Evolutionary conservation across 495 filamentous ascomycete species (phyloP).

Genomic region (Aspergillus funiculosus): DNA sequence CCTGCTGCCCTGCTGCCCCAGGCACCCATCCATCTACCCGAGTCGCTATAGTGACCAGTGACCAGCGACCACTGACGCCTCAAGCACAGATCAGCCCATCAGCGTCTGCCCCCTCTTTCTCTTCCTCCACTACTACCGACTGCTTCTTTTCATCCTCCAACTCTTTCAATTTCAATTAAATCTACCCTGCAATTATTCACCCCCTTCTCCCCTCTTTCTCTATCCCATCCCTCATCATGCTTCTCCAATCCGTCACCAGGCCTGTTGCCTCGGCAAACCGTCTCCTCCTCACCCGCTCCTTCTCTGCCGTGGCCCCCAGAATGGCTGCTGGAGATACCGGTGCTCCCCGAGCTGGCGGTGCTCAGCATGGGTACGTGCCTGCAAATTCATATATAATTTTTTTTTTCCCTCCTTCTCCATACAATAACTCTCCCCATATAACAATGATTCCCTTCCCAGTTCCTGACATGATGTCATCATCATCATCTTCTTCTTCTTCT

Average conservation of each 20-base stretch:
- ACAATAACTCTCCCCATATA: not conserved
- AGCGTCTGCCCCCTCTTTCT: conserved; percentile 2
- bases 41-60: no score
- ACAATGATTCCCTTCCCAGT: not conserved
- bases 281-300: conserved; percentile 49
- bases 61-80: no score
- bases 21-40: conserved; percentile 11
- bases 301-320: conserved; percentile 56
- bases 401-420: not conserved
- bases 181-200: conserved; percentile 1
- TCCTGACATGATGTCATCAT: conserved; percentile 20
- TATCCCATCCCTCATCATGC: conserved; percentile 45
- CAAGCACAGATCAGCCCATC: not conserved
- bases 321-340: conserved; percentile 68
- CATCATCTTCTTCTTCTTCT: conserved; percentile 5
- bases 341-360: conserved; percentile 44
- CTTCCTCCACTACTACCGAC: conserved; percentile 2
- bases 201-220: conserved; percentile 10
- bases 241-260: conserved; percentile 58
- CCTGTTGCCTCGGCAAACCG: conserved; percentile 48
- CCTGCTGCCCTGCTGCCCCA: conserved; percentile 4
- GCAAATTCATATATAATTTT: not conserved
- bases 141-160: conserved; percentile 31
- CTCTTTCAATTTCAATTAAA: conserved; percentile 45
- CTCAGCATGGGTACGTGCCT: conserved; percentile 29